phyloP scores from a whole-genome alignment of 1,139 yeast species.

The Yamadazyma dendronema region DNA sequence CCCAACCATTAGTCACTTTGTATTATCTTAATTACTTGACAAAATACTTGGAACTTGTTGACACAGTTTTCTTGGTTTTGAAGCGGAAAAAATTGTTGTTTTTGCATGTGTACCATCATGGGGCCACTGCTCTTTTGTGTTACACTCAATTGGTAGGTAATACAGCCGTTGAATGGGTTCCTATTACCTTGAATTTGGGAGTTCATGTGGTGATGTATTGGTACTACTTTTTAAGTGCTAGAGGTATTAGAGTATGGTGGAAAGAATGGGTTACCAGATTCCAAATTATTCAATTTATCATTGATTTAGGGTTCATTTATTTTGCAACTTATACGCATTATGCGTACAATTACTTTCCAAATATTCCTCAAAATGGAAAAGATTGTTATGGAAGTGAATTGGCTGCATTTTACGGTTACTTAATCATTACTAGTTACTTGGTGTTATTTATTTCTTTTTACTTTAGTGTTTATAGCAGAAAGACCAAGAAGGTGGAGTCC shows the following conservation, averaged over 20 bases:
- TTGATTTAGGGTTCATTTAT: conserved; percentile 87
- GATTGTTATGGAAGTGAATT: conserved; percentile 89
- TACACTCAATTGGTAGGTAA: conserved; percentile 89
- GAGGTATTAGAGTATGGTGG: conserved; percentile 99
- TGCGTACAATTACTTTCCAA: conserved; percentile 56
- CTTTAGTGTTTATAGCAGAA: conserved; percentile 67
- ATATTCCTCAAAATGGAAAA: conserved; percentile 71
- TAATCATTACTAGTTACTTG: conserved; percentile 85
- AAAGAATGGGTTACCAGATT: conserved; percentile 98
- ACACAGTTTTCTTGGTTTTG: conserved; percentile 87
- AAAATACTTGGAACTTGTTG: conserved; percentile 80
- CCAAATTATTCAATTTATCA: conserved; percentile 90
- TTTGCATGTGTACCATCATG: conserved; percentile 96
- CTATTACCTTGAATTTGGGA: conserved; percentile 80
- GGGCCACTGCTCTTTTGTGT: conserved; percentile 95
- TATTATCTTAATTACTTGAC: conserved; percentile 80
- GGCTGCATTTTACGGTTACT: conserved; percentile 90
- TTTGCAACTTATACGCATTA: conserved; percentile 86
- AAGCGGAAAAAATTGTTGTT: conserved; percentile 88
- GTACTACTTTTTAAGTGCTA: conserved; percentile 91
- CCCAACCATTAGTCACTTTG: conserved; percentile 77
- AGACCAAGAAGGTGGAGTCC: conserved; percentile 22
- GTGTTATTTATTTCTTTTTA: conserved; percentile 91
- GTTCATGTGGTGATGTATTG: conserved; percentile 98
- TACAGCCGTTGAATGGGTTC: conserved; percentile 95